phyloP scores from a whole-genome alignment of 73 alveolate genomes.

The Tetrahymena malaccensis region DNA sequence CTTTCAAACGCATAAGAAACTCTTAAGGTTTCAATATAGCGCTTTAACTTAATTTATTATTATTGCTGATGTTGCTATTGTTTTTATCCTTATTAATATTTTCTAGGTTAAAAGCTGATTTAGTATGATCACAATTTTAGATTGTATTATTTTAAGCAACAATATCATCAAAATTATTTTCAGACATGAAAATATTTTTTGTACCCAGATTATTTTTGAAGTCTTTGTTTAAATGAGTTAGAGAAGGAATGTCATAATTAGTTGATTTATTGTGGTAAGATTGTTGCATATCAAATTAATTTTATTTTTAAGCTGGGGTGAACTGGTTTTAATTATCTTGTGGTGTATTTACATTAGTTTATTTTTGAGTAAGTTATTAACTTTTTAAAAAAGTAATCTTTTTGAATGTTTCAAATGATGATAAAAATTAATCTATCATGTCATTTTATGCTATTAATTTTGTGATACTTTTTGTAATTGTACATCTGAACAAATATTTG shows the following conservation, averaged over 20 bases:
- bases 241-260: neutral
- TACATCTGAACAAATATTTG: neutral
- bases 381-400: neutral
- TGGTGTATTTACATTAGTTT: neutral
- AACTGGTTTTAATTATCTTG: neutral
- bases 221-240: neutral
- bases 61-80: neutral
- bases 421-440: neutral
- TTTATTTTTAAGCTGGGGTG: neutral
- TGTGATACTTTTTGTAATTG: neutral
- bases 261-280: neutral
- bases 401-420: neutral
- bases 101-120: neutral
- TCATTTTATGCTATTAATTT: neutral
- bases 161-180: neutral
- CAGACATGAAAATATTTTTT: neutral
- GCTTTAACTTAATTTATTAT: neutral
- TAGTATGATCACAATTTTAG: neutral
- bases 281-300: neutral
- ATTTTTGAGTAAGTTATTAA: neutral
- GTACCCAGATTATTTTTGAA: neutral
- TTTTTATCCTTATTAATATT: too few species aligned
- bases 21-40: neutral
- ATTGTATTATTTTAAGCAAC: too few species aligned
- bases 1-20: neutral